Evolutionary conservation across 2,329 filamentous ascomycete genomes (phyloP).

Genomic region (Colletotrichum sp.): DNA sequence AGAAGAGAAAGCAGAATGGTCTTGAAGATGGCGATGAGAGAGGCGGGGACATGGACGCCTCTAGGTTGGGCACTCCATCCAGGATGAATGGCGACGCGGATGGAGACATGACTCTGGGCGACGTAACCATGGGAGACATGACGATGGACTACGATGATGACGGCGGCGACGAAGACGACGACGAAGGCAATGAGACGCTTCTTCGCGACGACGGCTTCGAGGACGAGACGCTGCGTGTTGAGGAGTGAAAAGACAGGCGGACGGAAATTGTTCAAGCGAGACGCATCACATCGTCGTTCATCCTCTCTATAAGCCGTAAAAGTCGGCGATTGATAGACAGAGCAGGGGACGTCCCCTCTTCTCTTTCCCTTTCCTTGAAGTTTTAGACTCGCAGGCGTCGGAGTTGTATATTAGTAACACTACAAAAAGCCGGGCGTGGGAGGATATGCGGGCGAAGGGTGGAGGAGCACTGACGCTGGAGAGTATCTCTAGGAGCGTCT

Average conservation of each 20-base stretch:
- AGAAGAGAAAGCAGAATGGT: conserved; percentile 37
- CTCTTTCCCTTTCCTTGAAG: background rate
- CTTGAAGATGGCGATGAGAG: conserved; percentile 17
- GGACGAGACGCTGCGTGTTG: conserved; percentile 28
- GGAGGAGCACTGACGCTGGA: background rate
- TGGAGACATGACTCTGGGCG: conserved; percentile 41
- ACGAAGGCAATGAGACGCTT: conserved; percentile 2
- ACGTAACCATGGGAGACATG: conserved; percentile 41
- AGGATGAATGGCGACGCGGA: conserved; percentile 39
- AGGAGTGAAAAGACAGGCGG: background rate
- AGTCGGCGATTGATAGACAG: background rate
- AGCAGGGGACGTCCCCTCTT: background rate
- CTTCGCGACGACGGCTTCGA: conserved; percentile 42
- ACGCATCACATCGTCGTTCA: background rate
- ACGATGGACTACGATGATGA: conserved; percentile 58
- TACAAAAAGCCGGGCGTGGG: background rate
- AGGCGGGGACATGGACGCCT: conserved; percentile 30
- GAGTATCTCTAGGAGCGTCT: background rate
- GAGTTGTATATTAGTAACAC: conserved; percentile 15
- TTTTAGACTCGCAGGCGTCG: conserved; percentile 8
- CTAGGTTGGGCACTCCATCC: background rate
- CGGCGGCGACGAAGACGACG: conserved; percentile 24
- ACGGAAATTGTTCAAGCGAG: background rate
- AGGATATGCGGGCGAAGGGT: background rate
- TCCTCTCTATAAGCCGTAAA: background rate